Conservation (phyloP, 2,329 filamentous ascomycete species). For the Fusarium buxicola region DNA sequence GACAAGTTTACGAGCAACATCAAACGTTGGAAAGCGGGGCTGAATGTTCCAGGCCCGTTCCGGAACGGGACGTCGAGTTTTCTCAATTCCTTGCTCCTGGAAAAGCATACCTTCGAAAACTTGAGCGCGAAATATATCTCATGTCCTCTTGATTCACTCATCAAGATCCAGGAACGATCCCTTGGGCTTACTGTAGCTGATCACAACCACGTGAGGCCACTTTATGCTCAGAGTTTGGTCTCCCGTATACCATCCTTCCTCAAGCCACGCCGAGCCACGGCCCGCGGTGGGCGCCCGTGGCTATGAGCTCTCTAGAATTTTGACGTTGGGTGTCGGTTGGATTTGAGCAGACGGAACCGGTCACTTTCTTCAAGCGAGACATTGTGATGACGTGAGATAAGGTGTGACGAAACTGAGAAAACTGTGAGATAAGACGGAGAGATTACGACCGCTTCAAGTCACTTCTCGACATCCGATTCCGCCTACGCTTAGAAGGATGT, state of each 20-base stretch:
- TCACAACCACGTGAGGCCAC: background rate
- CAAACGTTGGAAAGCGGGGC: background rate
- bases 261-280: conserved; percentile 14
- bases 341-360: background rate
- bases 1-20: background rate
- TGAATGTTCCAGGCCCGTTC: background rate
- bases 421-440: background rate
- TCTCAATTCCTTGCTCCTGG: background rate
- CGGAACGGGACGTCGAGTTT: conserved; percentile 3
- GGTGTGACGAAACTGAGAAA: too few species aligned
- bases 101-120: background rate
- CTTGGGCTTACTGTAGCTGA: background rate
- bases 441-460: background rate
- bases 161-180: background rate
- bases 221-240: conserved; percentile 8
- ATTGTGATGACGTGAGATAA: background rate
- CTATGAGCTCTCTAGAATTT: background rate
- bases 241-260: background rate
- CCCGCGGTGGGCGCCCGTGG: background rate
- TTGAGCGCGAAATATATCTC: background rate
- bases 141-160: background rate
- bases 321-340: background rate
- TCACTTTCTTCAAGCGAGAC: background rate
- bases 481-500: too few species aligned
- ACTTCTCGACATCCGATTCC: too few species aligned